Percentiles rank a stretch among this genome's conserved stretches.
These are phyloP conservation scores for Quercus glauca DNA, from an alignment of 306 rosid species.

Conservation along the genomic window DNA sequence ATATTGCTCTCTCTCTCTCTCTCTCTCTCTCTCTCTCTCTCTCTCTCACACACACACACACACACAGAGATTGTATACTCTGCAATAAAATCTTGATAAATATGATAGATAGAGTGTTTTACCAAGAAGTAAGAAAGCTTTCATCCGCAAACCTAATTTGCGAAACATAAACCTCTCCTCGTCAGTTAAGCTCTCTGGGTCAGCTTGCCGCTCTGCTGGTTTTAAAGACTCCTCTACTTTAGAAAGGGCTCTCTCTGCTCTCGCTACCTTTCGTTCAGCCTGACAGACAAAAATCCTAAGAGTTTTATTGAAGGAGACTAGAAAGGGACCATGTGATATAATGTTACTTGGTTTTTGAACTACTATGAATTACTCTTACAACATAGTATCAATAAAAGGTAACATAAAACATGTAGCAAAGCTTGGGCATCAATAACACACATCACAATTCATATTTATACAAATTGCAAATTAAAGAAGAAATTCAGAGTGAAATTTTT, in stretches of 20 bases:
- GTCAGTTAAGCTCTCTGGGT: slow-evolving; percentile 82
- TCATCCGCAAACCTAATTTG: slow-evolving; percentile 94
- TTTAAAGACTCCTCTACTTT: slow-evolving; percentile 72
- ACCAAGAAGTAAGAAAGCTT: slow-evolving; percentile 97
- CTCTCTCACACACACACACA: too few relatives aligned
- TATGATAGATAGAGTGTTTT: slow-evolving; percentile 22
- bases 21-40: too few relatives aligned
- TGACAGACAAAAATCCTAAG: slow-evolving; percentile 32
- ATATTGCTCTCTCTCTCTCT: not conserved
- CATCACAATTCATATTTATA: not conserved
- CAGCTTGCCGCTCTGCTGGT: slow-evolving; percentile 69
- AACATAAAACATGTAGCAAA: not conserved
- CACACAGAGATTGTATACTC: not conserved
- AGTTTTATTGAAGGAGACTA: slow-evolving; percentile 24
- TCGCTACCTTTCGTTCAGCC: slow-evolving; percentile 70
- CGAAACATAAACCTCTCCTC: slow-evolving; percentile 99
- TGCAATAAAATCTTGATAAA: not conserved
- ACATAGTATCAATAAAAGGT: not conserved
- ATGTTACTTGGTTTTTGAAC: not conserved
- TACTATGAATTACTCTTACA: not conserved
- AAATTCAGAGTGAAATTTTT: not conserved
- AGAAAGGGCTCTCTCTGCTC: slow-evolving; percentile 73
- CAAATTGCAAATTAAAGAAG: not conserved
- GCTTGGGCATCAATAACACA: not conserved
- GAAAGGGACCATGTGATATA: not conserved